Conservation (phyloP, 257 asterid species). For the Gynochthodes officinalis region DNA sequence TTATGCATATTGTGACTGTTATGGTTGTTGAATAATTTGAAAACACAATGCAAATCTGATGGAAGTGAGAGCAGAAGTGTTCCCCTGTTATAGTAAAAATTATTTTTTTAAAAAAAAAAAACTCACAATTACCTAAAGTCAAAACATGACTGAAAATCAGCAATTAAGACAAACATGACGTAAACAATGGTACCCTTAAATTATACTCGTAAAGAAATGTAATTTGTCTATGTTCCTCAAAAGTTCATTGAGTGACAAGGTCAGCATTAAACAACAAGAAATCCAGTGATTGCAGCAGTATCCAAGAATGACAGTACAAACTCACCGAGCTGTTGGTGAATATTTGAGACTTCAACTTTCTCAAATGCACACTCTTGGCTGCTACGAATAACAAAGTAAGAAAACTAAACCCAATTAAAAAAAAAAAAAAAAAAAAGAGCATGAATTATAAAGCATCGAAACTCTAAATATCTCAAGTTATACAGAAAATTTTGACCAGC, state of each 20-base stretch:
- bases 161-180: not conserved
- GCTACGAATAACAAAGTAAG: slow-evolving; percentile 21
- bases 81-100: not conserved
- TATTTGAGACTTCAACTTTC: slow-evolving; percentile 84
- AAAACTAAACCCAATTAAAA: too few relatives aligned
- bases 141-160: not conserved
- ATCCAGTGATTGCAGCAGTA: not conserved
- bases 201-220: not conserved
- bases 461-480: not conserved
- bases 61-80: not conserved
- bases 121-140: not conserved
- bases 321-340: slow-evolving; percentile 96
- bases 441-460: slow-evolving; percentile 14
- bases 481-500: not conserved
- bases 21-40: not conserved
- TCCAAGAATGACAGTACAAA: slow-evolving; percentile 15
- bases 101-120: not conserved
- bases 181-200: not conserved
- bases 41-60: not conserved
- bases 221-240: not conserved
- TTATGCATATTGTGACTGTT: too few relatives aligned
- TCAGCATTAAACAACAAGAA: not conserved
- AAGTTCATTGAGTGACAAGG: not conserved
- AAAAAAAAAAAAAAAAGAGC: not conserved
- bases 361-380: slow-evolving; percentile 59